Base-by-base conservation (phyloP, 2,329 filamentous ascomycete species). In the Lachnellula subtilissima region DNA sequence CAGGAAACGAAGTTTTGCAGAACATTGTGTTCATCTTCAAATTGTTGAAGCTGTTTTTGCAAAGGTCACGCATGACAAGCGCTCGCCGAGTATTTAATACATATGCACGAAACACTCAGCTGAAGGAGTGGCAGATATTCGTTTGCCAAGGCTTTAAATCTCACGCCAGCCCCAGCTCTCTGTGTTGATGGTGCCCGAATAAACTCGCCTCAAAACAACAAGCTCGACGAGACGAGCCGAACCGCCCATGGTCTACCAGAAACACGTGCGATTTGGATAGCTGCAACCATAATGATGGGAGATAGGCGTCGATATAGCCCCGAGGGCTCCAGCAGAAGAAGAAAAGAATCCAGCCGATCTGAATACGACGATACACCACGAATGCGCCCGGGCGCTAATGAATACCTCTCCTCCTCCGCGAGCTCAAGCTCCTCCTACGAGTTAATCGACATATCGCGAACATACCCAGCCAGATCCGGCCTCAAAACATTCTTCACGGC, bases 401-500 rank as follows among this genome's bases (percentile, higher is more conserved):
- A 52, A 17, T 58, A 60, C 50, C 56, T 56, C 43, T 62, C 58
- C 32, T 63, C 62, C 19, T 65, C 64, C 11, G 65, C 63, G n/a
- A 64, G 60, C 25, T 64, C 62, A n/a, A 63, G 53, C 15, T 79
- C 50, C 78, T 15, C 87, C 84, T 1, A 76, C 17, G 55, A 57
- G 43, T 25, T 57, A 9, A 85, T 89, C 53, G 86, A 90, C 65
- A 85, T 90, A 52, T 88, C 86, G 49, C 78, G 78, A 40, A 74
- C 76, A 48, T 76, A 77, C 52, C 76, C 75, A 17, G 73, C 72
- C 6, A 73, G 77, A 53, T 73, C 75, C 40, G 77, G 83, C 53
- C 73, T 91, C 45, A 73, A 74, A 54, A 78, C 82, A 15, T 88
- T 89, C 66, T 88, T 87, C 69, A 81, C 76, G 4, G 76, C 82